These are phyloP conservation scores for Phaeotremella skinneri DNA, from an alignment of 768 basidiomycete genomes.

Conservation along the genomic window DNA sequence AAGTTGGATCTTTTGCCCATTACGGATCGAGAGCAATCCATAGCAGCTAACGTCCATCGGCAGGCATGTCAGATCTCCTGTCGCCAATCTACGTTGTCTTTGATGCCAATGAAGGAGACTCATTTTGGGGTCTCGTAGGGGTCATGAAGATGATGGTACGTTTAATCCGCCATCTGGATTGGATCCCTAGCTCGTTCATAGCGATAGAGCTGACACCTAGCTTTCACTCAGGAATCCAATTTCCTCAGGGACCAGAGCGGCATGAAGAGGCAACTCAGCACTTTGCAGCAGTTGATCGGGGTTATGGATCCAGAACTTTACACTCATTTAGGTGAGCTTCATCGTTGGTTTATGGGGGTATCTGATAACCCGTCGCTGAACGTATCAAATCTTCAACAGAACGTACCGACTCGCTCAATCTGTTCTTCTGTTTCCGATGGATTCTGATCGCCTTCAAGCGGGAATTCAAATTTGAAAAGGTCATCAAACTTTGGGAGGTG, in stretches of 20 bases:
- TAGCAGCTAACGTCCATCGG: background rate
- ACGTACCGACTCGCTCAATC: conserved; percentile 80
- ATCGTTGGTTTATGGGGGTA: background rate
- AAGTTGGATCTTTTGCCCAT: background rate
- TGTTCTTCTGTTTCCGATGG: conserved; percentile 98
- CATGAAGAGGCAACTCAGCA: conserved; percentile 90
- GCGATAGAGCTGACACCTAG: background rate
- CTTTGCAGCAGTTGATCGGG: conserved; percentile 81
- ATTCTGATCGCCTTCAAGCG: conserved; percentile 83
- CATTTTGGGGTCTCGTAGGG: conserved; percentile 94
- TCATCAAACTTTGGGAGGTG: conserved; percentile 85
- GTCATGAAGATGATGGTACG: conserved; percentile 93
- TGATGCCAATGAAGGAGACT: conserved; percentile 80
- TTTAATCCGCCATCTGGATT: conserved; percentile 11
- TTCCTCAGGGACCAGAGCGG: conserved; percentile 95
- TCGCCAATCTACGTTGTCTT: conserved; percentile 90
- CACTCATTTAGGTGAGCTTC: conserved; percentile 70
- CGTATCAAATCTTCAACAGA: conserved; percentile 56
- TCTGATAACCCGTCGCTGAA: background rate
- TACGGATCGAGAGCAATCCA: background rate
- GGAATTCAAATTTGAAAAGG: conserved; percentile 89
- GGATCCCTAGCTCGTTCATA: background rate
- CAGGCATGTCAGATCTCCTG: conserved; percentile 89
- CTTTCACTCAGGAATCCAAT: conserved; percentile 70
- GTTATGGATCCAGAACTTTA: conserved; percentile 97